Evolutionary conservation across 345 rosid genomes (phyloP), one percentile per base, ranked within the genome.

Genomic region (Durio zibethinus): DNA sequence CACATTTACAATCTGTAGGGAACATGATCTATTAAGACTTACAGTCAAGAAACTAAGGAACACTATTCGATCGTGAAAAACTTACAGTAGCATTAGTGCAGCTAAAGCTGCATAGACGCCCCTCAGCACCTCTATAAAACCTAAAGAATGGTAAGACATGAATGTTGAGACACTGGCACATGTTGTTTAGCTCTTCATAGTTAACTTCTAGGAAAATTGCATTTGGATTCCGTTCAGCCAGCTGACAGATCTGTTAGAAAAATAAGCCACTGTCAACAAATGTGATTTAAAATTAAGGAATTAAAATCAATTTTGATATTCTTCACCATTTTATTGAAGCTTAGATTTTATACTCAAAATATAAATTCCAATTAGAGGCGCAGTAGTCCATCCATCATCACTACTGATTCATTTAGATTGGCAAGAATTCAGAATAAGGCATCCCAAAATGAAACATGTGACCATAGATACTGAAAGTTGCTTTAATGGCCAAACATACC

Each of bases 91-190:
- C 80, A 75, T 80, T 85, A 4, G 92, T 88, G 83, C 94, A 90
- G 88, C 94, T 90, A 73, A 92, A 94, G 81, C 98, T 94, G 72
- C 95, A 88, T 0, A 89, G 31, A 33, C 87, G 89, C 1, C 95
- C 98, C 42, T 88, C 85, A 1, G 93, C 80, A 33, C 97, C 95
- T 81, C 97, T 86, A 11, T 90, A 93, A 76, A 93, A 88, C 66
- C 89, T 85, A 7, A 93, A 93, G 84, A 93, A 92, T 15, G 98
- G 98, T 21, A 93, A 87, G 29, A 93, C 97, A 43, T 86, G 93
- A 77, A 92, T 76, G 68, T 86, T 76, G 64, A 94, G 94, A 36
- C 86, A 79, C 27, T 85, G 80, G 61, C 95, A 94, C 98, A 88
- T 86, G 62, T 82, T 82, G 61, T 76, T 86, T 10, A 84, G 90